Percentiles rank a stretch among this genome's conserved stretches.
These are phyloP conservation scores for Cronartium quercuum DNA, from an alignment of 1,284 basidiomycete species.

Conservation along the genomic window DNA sequence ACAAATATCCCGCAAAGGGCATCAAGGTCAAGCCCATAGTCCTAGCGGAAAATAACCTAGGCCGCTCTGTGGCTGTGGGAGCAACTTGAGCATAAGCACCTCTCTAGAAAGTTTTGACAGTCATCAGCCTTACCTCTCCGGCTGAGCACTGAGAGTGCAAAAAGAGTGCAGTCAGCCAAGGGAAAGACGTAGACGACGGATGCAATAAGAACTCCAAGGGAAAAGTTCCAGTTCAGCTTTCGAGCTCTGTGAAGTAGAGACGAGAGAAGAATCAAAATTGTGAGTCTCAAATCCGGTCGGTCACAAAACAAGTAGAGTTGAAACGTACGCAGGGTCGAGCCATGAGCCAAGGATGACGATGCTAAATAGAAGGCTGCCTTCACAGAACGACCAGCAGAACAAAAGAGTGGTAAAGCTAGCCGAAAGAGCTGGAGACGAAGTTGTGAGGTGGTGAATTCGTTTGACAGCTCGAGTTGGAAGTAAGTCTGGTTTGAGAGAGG, in stretches of 20 bases:
- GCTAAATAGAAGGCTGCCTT: conserved; percentile 47
- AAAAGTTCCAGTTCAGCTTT: conserved; percentile 46
- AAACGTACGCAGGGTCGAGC: conserved; percentile 16
- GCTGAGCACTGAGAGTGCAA: conserved; percentile 18
- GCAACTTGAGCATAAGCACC: conserved; percentile 42
- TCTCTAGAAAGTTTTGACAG: conserved; percentile 43
- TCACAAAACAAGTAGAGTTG: background rate
- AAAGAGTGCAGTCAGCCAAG: conserved; percentile 22
- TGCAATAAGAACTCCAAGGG: conserved; percentile 43
- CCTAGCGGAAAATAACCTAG: conserved; percentile 28
- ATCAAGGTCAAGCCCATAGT: conserved; percentile 43
- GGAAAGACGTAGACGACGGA: conserved; percentile 45
- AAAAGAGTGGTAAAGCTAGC: conserved; percentile 42
- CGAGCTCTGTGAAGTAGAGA: conserved; percentile 41
- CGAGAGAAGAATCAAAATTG: background rate
- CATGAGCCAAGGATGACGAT: conserved; percentile 46
- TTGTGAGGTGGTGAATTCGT: background rate
- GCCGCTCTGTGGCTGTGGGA: conserved; percentile 40
- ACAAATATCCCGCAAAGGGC: conserved; percentile 45
- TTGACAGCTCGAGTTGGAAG: conserved; percentile 4
- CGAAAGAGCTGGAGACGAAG: conserved; percentile 29
- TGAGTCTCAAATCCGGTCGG: background rate
- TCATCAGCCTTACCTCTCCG: background rate
- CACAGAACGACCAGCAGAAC: conserved; percentile 47
- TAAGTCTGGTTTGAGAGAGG: conserved; percentile 27